Percentiles rank a stretch among this genome's conserved stretches.
These are phyloP conservation scores for Debaryomyces hansenii DNA, from an alignment of 805 yeast species.

Conservation along the genomic window DNA sequence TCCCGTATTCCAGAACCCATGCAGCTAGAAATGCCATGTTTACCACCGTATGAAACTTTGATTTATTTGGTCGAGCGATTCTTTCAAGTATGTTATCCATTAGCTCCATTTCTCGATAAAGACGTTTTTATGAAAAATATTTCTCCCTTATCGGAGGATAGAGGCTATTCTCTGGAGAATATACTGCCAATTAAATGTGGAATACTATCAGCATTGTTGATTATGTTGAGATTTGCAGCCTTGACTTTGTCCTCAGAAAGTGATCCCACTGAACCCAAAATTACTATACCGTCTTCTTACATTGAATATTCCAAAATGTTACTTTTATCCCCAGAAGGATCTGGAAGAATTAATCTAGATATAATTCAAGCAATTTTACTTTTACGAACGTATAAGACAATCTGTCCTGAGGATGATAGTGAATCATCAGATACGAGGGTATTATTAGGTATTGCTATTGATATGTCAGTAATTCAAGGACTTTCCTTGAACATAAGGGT, in stretches of 20 bases:
- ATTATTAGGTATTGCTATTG: constrained; percentile 3
- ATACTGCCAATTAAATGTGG: no score
- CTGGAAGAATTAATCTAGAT: background rate
- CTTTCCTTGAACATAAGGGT: constrained; percentile 1
- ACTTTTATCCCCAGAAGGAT: background rate
- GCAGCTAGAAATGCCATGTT: no score
- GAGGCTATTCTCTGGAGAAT: no score
- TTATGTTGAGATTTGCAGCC: constrained; percentile 42
- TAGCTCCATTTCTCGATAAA: no score
- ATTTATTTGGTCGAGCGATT: no score
- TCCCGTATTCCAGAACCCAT: no score
- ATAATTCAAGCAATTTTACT: constrained; percentile 7
- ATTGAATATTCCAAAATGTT: constrained; percentile 1
- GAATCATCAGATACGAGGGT: constrained; percentile 3
- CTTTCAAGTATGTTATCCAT: no score
- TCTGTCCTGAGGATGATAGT: constrained; percentile 11
- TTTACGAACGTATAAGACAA: constrained; percentile 4
- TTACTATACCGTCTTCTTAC: background rate
- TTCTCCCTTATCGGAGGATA: no score
- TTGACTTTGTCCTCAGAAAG: constrained; percentile 32
- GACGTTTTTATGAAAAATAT: no score
- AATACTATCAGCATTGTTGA: constrained; percentile 10
- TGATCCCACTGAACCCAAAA: background rate
- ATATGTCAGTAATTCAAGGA: constrained; percentile 7
- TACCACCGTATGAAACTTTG: no score